Conservation (phyloP, 176 grass and related monocot genomes). For the Themeda triandra region DNA sequence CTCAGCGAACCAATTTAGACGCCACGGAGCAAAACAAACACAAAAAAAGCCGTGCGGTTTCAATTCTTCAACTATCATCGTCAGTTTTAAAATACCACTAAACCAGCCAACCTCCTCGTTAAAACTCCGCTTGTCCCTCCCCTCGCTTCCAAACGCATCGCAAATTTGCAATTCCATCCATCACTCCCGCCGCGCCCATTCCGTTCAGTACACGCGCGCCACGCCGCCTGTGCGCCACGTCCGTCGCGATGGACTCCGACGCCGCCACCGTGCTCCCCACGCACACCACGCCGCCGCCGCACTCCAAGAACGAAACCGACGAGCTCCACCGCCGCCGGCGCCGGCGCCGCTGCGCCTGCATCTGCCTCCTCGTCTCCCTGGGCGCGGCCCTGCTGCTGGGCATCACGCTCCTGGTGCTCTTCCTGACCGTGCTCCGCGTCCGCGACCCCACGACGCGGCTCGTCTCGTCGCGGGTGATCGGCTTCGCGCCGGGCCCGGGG, state of each 20-base stretch:
- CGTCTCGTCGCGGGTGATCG: conserved; percentile 41
- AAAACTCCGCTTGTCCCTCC: background rate
- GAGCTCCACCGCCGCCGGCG: background rate
- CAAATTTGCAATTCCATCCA: background rate
- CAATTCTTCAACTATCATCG: background rate
- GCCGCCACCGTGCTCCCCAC: background rate
- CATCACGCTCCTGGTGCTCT: conserved; percentile 45
- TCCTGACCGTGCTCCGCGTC: conserved; percentile 62
- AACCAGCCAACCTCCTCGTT: background rate
- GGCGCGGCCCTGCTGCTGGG: conserved; percentile 30
- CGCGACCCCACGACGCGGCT: conserved; percentile 51
- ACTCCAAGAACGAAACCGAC: background rate
- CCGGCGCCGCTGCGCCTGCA: background rate
- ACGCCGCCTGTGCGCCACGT: background rate
- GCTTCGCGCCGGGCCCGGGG: conserved; percentile 23
- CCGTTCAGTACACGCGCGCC: background rate
- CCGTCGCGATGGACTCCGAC: background rate
- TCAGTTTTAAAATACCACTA: background rate
- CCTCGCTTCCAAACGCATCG: background rate
- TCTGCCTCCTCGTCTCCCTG: conserved; percentile 25
- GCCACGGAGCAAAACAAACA: background rate
- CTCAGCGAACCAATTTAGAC: background rate
- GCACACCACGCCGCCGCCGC: background rate
- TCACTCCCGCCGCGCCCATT: background rate
- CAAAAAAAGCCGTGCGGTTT: background rate